Conservation (phyloP, 495 filamentous ascomycete genomes). For the Xylaria flabelliformis region DNA sequence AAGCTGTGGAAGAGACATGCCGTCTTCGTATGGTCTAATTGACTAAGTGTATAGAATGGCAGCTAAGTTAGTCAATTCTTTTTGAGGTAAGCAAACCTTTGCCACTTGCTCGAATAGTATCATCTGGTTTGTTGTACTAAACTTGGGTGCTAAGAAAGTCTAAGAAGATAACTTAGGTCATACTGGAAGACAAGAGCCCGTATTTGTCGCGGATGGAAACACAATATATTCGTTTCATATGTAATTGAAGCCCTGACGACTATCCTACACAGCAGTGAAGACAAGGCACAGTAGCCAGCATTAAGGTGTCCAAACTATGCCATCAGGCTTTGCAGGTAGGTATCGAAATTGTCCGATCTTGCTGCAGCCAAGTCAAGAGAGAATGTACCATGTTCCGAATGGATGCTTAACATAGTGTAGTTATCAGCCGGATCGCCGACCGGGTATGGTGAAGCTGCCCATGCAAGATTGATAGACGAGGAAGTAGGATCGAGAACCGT, state of each 20-base stretch:
- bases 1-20: background rate
- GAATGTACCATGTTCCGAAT: conserved; percentile 47
- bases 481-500: conserved; percentile 44
- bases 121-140: background rate
- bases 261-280: background rate
- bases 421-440: conserved; percentile 44
- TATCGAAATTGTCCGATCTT: conserved; percentile 47
- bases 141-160: background rate
- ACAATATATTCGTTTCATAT: background rate
- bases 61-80: too few relatives aligned
- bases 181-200: background rate
- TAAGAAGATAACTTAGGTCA: background rate
- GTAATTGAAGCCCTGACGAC: background rate
- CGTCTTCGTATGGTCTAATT: background rate
- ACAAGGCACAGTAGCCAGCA: background rate
- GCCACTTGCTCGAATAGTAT: background rate
- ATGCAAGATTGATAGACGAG: conserved; percentile 47
- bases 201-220: background rate
- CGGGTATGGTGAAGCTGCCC: conserved; percentile 42
- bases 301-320: background rate
- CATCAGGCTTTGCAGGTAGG: conserved; percentile 1
- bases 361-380: conserved; percentile 44
- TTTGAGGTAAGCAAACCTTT: background rate
- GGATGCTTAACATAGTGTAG: conserved; percentile 48
- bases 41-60: background rate